These are phyloP conservation scores for Boletus rubropictus DNA, from an alignment of 768 basidiomycete species.

Conservation along the genomic window DNA sequence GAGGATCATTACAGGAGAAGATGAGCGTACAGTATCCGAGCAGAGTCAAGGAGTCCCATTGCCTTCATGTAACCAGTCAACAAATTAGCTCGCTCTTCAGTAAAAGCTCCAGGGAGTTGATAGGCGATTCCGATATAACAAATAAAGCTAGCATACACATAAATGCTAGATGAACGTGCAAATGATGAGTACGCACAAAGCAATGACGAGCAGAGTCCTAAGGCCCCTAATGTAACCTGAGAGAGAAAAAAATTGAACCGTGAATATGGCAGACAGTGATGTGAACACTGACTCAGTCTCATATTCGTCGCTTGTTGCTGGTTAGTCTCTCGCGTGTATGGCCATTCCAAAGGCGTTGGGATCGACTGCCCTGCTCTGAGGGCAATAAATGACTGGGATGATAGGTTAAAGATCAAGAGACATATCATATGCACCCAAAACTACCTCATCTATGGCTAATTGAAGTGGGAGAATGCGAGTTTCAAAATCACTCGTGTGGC, in stretches of 20 bases:
- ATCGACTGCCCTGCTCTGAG: conserved; percentile 52
- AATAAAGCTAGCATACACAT: conserved; percentile 44
- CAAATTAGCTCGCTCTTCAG: conserved; percentile 57
- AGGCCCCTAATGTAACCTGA: conserved; percentile 61
- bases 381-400: conserved; percentile 60
- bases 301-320: conserved; percentile 49
- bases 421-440: neutral
- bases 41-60: conserved; percentile 72
- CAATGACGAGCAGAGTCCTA: conserved; percentile 56
- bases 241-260: conserved; percentile 1
- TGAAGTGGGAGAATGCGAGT: conserved; percentile 64
- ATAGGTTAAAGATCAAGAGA: neutral
- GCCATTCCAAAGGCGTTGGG: conserved; percentile 65
- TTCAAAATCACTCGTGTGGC: conserved; percentile 66
- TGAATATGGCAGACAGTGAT: neutral
- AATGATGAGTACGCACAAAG: conserved; percentile 43
- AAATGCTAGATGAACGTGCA: neutral
- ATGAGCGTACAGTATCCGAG: conserved; percentile 49
- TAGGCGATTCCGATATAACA: conserved; percentile 71
- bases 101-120: conserved; percentile 68
- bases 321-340: conserved; percentile 64
- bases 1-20: neutral
- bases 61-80: conserved; percentile 71
- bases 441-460: conserved; percentile 70
- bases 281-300: conserved; percentile 46